Conservation (phyloP, 805 yeast genomes). For the Jamesozyma lodderae region DNA sequence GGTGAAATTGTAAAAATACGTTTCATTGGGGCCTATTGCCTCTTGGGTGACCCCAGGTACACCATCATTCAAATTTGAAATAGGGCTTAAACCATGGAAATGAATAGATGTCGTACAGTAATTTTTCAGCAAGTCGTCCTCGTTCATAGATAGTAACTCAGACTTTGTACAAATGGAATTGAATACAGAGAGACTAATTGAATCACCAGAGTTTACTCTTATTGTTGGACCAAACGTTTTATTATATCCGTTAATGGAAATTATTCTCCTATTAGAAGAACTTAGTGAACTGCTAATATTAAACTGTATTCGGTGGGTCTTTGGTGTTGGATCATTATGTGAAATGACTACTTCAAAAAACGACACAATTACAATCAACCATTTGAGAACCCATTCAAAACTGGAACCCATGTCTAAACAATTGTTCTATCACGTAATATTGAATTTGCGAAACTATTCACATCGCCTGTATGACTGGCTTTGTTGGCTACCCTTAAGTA, state of each 20-base stretch:
- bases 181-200: constrained; percentile 18
- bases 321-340: no score
- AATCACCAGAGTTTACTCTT: constrained; percentile 18
- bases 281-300: constrained; percentile 10
- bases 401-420: background rate
- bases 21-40: constrained; percentile 57
- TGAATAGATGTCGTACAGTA: constrained; percentile 36
- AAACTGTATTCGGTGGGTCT: constrained; percentile 10
- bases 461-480: no score
- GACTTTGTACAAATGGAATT: constrained; percentile 20
- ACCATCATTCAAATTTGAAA: constrained; percentile 38
- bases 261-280: constrained; percentile 12
- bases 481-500: no score
- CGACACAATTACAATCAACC: background rate
- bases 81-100: constrained; percentile 45
- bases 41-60: constrained; percentile 47
- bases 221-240: constrained; percentile 20
- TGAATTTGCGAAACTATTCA: no score
- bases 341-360: no score
- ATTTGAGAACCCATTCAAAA: background rate
- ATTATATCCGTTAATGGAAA: constrained; percentile 17
- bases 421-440: no score
- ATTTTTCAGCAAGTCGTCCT: constrained; percentile 9
- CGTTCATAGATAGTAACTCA: constrained; percentile 4
- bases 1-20: constrained; percentile 41